Percentiles rank a stretch among this genome's conserved stretches.
Conservation (phyloP, 140 eudicot genomes). For the Bidens hawaiensis region DNA sequence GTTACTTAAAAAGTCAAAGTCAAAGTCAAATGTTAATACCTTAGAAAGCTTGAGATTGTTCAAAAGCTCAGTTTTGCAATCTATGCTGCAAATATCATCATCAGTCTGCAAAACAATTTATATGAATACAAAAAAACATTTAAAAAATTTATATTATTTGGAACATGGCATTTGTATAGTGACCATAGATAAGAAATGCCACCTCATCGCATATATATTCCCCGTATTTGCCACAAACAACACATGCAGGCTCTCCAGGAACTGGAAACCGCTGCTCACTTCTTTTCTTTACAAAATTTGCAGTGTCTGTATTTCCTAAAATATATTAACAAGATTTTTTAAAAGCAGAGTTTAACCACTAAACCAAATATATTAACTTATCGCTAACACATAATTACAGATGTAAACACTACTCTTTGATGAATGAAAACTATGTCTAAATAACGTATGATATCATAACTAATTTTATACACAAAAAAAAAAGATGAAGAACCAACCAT, state of each 20-base stretch:
- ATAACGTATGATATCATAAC: too few relatives aligned
- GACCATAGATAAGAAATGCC: neutral
- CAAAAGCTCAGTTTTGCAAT: constrained; percentile 71
- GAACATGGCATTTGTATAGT: neutral
- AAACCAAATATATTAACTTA: neutral
- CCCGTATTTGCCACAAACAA: constrained; percentile 83
- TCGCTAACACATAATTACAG: neutral
- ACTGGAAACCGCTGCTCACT: constrained; percentile 69
- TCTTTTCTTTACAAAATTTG: constrained; percentile 46
- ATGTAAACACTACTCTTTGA: too few relatives aligned
- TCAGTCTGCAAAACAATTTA: constrained; percentile 47
- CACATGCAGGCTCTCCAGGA: constrained; percentile 90
- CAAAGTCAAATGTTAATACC: constrained; percentile 31
- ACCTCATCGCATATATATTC: constrained; percentile 94
- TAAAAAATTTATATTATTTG: neutral
- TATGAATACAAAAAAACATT: constrained; percentile 2
- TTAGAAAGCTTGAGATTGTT: constrained; percentile 35
- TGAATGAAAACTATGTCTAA: too few relatives aligned
- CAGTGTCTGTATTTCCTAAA: constrained; percentile 29
- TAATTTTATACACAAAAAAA: neutral
- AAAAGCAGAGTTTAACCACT: neutral
- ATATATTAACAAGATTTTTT: neutral
- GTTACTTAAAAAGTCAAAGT: neutral
- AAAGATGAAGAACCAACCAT: constrained; percentile 39
- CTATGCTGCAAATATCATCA: constrained; percentile 85